Conservation (phyloP, 225 moss, liverwort and hornwort genomes). For the Asterella californica region DNA sequence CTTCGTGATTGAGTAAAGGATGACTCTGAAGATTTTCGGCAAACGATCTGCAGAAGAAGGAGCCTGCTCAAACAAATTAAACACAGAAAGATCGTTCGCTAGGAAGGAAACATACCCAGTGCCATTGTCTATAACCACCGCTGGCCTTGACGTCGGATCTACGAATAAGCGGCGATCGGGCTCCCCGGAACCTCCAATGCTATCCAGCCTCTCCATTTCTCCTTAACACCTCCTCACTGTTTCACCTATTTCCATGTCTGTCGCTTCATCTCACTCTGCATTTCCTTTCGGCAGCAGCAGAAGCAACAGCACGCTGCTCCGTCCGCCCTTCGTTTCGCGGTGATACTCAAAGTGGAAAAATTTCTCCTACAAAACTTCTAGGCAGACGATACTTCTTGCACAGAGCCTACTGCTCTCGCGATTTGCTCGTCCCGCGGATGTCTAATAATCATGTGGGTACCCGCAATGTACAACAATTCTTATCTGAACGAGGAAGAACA, state of each 20-base stretch:
- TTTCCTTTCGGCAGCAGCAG: no score
- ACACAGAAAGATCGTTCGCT: neutral
- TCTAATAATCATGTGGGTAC: no score
- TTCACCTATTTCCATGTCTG: constrained; percentile 9
- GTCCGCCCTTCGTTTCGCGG: no score
- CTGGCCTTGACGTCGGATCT: constrained; percentile 76
- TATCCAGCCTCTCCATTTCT: constrained; percentile 13
- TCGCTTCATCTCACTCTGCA: neutral
- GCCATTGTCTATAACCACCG: constrained; percentile 92
- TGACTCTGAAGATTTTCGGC: neutral
- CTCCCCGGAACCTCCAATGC: constrained; percentile 2
- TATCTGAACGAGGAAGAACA: no score
- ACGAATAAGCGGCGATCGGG: constrained; percentile 26
- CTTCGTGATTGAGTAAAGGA: neutral
- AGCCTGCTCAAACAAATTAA: neutral
- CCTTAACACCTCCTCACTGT: neutral
- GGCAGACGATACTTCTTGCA: no score
- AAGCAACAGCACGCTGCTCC: no score
- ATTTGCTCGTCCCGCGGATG: no score
- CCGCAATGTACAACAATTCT: no score
- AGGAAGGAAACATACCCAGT: constrained; percentile 53
- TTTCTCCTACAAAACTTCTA: no score
- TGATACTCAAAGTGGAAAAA: no score
- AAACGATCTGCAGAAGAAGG: neutral
- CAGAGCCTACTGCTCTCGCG: no score